A percentile compares a stretch with the other conserved stretches of the same genome.
Conservation (phyloP, 345 rosid species). For the Psidium friedrichsthalianum region DNA sequence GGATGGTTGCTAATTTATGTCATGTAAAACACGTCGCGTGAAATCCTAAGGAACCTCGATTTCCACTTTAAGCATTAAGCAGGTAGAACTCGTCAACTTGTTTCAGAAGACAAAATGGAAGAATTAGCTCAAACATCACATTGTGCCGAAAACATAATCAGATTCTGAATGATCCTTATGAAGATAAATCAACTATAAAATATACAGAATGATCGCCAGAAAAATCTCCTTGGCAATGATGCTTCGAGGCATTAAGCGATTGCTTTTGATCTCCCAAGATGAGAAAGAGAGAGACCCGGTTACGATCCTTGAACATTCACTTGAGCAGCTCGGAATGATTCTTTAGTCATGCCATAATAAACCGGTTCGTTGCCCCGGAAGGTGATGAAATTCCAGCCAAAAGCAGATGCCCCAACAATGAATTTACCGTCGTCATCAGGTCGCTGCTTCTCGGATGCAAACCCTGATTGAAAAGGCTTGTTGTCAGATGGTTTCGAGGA, state of each 20-base stretch:
- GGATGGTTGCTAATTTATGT: background rate
- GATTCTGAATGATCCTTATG: background rate
- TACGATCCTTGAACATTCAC: constrained; percentile 7
- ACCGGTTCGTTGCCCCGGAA: constrained; percentile 31
- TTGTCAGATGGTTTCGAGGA: constrained; percentile 13
- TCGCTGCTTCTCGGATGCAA: constrained; percentile 10
- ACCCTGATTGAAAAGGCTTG: background rate
- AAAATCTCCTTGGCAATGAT: background rate
- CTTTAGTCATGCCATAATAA: constrained; percentile 66
- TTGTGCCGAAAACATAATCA: background rate
- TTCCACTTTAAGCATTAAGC: background rate
- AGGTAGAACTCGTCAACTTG: background rate
- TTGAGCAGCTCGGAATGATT: constrained; percentile 51
- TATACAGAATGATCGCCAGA: background rate
- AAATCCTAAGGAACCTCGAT: background rate
- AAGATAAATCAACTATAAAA: background rate
- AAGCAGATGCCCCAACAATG: constrained; percentile 70
- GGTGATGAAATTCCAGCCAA: constrained; percentile 91
- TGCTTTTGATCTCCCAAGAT: background rate
- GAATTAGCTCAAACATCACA: background rate
- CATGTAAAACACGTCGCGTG: background rate
- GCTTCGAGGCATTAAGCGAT: background rate
- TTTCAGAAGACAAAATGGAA: background rate
- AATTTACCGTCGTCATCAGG: constrained; percentile 9
- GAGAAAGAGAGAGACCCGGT: background rate